Conservation (phyloP, 257 asterid genomes). For the Fraxinus cuspidata region DNA sequence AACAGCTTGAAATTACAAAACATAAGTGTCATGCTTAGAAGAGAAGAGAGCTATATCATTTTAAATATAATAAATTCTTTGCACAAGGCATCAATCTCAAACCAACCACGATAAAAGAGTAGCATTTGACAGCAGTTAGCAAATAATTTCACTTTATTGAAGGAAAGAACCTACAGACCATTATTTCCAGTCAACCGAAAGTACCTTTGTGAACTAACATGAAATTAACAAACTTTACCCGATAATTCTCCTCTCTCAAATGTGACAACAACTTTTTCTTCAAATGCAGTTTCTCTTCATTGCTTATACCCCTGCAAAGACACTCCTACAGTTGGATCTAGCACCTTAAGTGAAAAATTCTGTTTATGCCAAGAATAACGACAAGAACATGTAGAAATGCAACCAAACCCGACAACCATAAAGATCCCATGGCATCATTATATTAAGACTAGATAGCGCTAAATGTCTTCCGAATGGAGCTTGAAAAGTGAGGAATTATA, state of each 20-base stretch:
- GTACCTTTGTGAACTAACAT: conserved; percentile 13
- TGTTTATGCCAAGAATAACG: background rate
- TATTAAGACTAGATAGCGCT: background rate
- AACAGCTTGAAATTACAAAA: conserved; percentile 9
- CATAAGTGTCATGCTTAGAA: background rate
- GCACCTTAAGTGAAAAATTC: conserved; percentile 16
- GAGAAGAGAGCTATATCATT: background rate
- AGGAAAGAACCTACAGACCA: conserved; percentile 12
- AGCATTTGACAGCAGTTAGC: conserved; percentile 8
- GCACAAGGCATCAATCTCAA: conserved; percentile 21
- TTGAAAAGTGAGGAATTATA: conserved; percentile 3
- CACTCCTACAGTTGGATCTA: conserved; percentile 30
- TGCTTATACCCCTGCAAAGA: conserved; percentile 75
- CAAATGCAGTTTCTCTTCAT: conserved; percentile 82
- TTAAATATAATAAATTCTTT: background rate
- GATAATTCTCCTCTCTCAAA: conserved; percentile 85
- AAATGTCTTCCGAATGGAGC: background rate
- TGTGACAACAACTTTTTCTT: conserved; percentile 82
- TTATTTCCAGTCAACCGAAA: conserved; percentile 20
- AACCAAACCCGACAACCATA: background rate
- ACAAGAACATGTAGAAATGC: background rate
- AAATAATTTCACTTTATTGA: conserved; percentile 10
- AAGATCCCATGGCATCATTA: background rate
- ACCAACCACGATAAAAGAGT: conserved; percentile 16
- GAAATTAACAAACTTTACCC: conserved; percentile 47